Conservation (phyloP, 768 basidiomycete genomes). For the Leccinellum luteum region DNA sequence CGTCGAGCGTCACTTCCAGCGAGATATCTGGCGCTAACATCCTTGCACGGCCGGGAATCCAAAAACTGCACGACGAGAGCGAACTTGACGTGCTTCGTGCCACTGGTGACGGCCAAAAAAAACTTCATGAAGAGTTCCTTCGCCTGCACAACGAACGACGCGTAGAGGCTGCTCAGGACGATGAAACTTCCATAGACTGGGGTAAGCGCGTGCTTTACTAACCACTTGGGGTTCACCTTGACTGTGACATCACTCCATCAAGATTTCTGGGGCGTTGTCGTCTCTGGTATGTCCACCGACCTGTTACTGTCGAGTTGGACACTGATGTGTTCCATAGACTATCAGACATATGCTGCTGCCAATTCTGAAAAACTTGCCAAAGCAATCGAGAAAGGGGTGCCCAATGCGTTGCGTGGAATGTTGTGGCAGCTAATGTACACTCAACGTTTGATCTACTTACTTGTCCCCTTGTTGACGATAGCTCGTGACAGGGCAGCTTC, state of each 20-base stretch:
- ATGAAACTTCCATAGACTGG: conserved; percentile 68
- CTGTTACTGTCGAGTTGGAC: background rate
- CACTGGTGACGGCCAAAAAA: conserved; percentile 64
- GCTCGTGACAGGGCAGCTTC: conserved; percentile 73
- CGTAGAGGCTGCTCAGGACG: conserved; percentile 35
- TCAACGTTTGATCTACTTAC: conserved; percentile 4
- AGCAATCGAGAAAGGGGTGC: conserved; percentile 93
- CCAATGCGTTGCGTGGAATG: conserved; percentile 84
- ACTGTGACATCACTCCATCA: conserved; percentile 6
- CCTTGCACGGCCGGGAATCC: conserved; percentile 50
- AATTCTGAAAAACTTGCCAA: conserved; percentile 75
- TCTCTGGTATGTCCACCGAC: conserved; percentile 58
- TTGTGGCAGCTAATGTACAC: conserved; percentile 93
- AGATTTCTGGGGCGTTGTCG: conserved; percentile 96
- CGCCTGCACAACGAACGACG: conserved; percentile 59
- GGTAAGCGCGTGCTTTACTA: conserved; percentile 41
- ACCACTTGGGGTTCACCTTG: background rate
- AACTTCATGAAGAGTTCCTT: conserved; percentile 74
- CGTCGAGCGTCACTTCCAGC: conserved; percentile 53
- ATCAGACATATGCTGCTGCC: conserved; percentile 81
- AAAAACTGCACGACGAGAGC: conserved; percentile 41
- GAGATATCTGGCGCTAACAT: conserved; percentile 45
- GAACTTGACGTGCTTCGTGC: conserved; percentile 38
- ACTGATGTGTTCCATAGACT: conserved; percentile 52
- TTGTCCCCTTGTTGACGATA: conserved; percentile 11